Base-by-base conservation (phyloP, 2,329 filamentous ascomycete species). In the Bipolaris bicolor region DNA sequence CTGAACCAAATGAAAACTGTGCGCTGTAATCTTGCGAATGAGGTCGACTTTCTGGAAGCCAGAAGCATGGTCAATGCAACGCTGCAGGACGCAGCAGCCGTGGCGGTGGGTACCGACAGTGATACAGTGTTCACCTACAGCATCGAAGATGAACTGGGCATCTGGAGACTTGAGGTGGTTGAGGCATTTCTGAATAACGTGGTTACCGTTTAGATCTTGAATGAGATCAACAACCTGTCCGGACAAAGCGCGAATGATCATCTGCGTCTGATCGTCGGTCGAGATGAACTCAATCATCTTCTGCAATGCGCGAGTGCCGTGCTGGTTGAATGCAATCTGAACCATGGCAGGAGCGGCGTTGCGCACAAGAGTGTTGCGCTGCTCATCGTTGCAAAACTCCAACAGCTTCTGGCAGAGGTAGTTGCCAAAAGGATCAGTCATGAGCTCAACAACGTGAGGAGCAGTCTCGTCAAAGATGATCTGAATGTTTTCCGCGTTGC, bases 241-340 rank as follows among this genome's bases (percentile, higher is more conserved):
- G 62, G 88, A 86, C 49, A 99, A 84, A 13, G 95, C 91, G 52
- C 90, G 83, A 64, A 96, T 96, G 75, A 99, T 95, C 65, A 91
- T 89, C 67, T 90, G 84, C 49, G 94, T 90, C 79, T 79, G 95
- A 71, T 90, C 88, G 3, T 88, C 84, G 24, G 91, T 96, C 50
- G 89, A 90, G 71, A 99, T 91, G 75, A 91, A 96, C 79, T 99
- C 95, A 65, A 99, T 99, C 95, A 99, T 99, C 84, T 98, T 99
- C 81, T 99, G 95, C 57, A 99, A 81, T 62, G 95, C 95, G 52
- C 95, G 88, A 57, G 95, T 99, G 66, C 95, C 95, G 76, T 99
- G 95, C 80, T 97, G 94, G 79, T 99, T 98, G 58, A 98, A 82
- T 24, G 95, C 95, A 72, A 99, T 97, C 68, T 89, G 89, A 22